Percentiles rank a stretch among this genome's conserved stretches.
These are phyloP conservation scores for Aureobasidium sp. DNA, from an alignment of 2,329 filamentous ascomycete species.

Conservation along the genomic window DNA sequence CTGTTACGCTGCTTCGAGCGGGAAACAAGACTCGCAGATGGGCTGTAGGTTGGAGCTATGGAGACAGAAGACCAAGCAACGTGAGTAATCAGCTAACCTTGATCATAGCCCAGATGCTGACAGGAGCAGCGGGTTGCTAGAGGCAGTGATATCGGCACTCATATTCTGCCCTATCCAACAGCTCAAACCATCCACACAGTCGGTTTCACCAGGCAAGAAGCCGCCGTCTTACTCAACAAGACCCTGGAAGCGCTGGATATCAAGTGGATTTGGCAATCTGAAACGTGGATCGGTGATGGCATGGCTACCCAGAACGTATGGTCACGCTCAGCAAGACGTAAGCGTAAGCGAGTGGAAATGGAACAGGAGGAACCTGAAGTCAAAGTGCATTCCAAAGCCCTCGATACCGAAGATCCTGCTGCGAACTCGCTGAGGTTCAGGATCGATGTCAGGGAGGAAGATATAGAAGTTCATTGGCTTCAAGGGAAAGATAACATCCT, in stretches of 20 bases:
- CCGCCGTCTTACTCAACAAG: background rate
- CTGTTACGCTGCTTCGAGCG: constrained; percentile 71
- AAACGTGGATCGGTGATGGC: constrained; percentile 51
- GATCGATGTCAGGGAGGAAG: constrained; percentile 30
- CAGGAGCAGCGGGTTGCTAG: constrained; percentile 21
- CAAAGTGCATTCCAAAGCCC: background rate
- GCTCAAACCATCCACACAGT: constrained; percentile 38
- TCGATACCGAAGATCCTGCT: background rate
- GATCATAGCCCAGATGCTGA: background rate
- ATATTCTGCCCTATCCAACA: constrained; percentile 40
- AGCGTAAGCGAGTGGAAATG: constrained; percentile 32
- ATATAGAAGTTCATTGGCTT: constrained; percentile 57
- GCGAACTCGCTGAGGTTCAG: constrained; percentile 34
- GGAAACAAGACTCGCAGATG: constrained; percentile 74
- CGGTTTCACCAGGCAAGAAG: constrained; percentile 1
- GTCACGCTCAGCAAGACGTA: constrained; percentile 65
- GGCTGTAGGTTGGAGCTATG: constrained; percentile 85
- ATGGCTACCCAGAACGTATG: constrained; percentile 67
- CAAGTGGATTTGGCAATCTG: constrained; percentile 56
- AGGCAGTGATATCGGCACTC: constrained; percentile 24
- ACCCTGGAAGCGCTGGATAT: constrained; percentile 45
- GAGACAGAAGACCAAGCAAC: constrained; percentile 55
- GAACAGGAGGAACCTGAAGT: background rate
- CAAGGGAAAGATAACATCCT: constrained; percentile 65
- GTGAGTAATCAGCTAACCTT: constrained; percentile 25